These are phyloP conservation scores for Nicotiana otophora DNA, from an alignment of 257 asterid species.

Conservation along the genomic window DNA sequence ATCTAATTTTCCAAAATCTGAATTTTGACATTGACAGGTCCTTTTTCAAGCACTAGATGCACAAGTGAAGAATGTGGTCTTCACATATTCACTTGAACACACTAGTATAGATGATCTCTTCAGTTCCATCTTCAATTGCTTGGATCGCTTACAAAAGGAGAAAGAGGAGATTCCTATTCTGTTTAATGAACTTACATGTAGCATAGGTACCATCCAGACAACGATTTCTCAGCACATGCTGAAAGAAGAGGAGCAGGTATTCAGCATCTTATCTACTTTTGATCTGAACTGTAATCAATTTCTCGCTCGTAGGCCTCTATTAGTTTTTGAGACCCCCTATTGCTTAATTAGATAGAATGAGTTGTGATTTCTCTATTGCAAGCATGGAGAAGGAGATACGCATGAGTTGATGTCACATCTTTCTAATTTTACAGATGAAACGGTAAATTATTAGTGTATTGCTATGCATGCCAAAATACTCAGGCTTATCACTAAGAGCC, in stretches of 20 bases:
- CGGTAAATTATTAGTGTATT: not conserved
- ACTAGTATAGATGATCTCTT: conserved; percentile 49
- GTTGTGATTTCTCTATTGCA: not conserved
- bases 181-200: conserved; percentile 55
- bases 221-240: conserved; percentile 72
- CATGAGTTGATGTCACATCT: not conserved
- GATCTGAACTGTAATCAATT: not conserved
- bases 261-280: not conserved
- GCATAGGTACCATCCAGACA: conserved; percentile 47
- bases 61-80: conserved; percentile 58
- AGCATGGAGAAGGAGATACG: not conserved
- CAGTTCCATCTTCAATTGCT: conserved; percentile 38
- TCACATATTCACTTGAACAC: conserved; percentile 64
- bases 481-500: not conserved
- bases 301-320: not conserved
- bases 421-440: not conserved
- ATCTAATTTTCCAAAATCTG: not conserved
- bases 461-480: not conserved
- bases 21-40: conserved; percentile 41
- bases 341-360: not conserved
- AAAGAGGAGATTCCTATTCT: conserved; percentile 28
- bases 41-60: conserved; percentile 72
- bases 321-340: not conserved
- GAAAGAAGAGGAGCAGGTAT: conserved; percentile 89
- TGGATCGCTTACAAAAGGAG: conserved; percentile 47